Conservation (phyloP, 805 yeast species). For the Ogataea nitratoaversa region DNA sequence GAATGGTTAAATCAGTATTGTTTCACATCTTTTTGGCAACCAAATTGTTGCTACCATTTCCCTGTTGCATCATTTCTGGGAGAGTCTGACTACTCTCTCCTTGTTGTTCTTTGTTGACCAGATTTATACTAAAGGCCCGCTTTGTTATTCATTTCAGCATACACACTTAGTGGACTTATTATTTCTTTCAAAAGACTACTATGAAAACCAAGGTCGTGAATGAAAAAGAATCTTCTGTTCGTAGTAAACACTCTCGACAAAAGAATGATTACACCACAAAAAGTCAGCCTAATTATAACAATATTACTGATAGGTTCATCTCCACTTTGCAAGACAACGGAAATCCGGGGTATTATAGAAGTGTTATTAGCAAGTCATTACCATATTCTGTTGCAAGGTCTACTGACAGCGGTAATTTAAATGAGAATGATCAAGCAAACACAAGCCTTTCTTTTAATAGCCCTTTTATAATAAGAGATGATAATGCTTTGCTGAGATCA, state of each 20-base stretch:
- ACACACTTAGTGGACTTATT: background rate
- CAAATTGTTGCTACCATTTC: too few species aligned
- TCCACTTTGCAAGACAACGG: conserved; percentile 19
- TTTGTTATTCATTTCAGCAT: background rate
- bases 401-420: background rate
- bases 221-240: background rate
- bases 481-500: conserved; percentile 18
- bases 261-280: conserved; percentile 18
- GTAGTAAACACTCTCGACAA: background rate
- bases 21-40: too few species aligned
- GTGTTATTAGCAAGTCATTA: conserved; percentile 7
- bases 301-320: conserved; percentile 26
- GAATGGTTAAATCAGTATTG: too few species aligned
- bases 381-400: background rate
- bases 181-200: background rate
- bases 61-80: too few species aligned
- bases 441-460: conserved; percentile 5
- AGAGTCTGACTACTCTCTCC: too few species aligned
- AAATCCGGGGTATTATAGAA: conserved; percentile 22
- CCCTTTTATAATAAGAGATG: conserved; percentile 19
- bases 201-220: background rate
- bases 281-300: conserved; percentile 17
- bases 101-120: too few species aligned
- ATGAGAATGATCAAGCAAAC: conserved; percentile 11
- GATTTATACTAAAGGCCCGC: too few species aligned